Percentiles rank a stretch among this genome's conserved stretches.
Conservation (phyloP, 148 eudicot species). For the Diospyros lotus region DNA sequence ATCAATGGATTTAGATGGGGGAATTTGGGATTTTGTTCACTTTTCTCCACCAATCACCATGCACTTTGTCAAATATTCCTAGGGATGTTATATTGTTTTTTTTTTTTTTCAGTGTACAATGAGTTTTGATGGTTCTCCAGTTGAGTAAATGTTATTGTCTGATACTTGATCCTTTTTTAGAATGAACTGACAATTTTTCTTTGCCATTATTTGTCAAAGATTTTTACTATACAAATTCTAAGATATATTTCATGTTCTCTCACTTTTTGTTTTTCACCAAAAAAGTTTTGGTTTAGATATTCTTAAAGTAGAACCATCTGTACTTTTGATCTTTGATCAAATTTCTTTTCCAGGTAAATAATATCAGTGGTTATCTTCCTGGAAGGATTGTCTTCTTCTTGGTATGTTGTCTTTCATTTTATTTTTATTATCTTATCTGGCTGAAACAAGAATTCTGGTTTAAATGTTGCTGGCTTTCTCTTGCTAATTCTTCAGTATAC, state of each 20-base stretch:
- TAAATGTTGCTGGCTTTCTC: not conserved
- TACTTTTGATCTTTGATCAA: slow-evolving; percentile 3
- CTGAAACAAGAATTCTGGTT: slow-evolving; percentile 2
- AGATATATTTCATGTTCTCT: not conserved
- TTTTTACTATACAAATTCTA: not conserved
- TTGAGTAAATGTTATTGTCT: too few species aligned
- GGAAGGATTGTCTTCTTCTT: slow-evolving; percentile 96
- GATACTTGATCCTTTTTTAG: too few species aligned
- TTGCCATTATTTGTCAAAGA: not conserved
- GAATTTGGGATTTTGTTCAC: not conserved
- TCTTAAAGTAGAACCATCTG: not conserved
- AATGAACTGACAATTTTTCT: not conserved
- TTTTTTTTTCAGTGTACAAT: too few species aligned
- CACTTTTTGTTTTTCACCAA: not conserved
- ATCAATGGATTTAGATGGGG: not conserved
- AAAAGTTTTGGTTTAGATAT: not conserved
- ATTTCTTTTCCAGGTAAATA: slow-evolving; percentile 65
- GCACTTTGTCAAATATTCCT: too few species aligned
- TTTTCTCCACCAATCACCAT: not conserved
- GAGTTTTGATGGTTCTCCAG: too few species aligned
- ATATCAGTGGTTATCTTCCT: slow-evolving; percentile 98
- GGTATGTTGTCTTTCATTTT: slow-evolving; percentile 43
- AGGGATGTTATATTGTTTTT: too few species aligned
- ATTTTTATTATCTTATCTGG: not conserved
- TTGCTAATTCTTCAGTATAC: not conserved